Evolutionary conservation across 2,329 filamentous ascomycete species (phyloP).

Genomic region (Alternaria ventricosa): DNA sequence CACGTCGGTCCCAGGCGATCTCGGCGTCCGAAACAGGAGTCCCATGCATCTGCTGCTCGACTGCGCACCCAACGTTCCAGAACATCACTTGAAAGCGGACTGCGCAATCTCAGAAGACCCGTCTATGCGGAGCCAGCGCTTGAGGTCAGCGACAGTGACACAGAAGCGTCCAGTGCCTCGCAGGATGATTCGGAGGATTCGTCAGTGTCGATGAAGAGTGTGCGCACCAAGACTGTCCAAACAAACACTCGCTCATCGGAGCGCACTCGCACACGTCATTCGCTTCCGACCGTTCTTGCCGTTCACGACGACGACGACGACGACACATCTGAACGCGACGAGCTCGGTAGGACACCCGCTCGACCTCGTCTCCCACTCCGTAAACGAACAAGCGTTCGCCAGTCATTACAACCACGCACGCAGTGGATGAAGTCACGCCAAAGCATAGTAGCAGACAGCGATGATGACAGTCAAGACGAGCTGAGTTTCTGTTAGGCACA

Average conservation of each 20-base stretch:
- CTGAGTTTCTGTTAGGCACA: slow-evolving; percentile 37
- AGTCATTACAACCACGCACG: not conserved
- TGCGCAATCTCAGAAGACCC: slow-evolving; percentile 24
- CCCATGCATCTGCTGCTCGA: slow-evolving; percentile 3
- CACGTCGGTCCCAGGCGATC: slow-evolving; percentile 13
- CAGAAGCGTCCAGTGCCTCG: not conserved
- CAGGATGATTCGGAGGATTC: not conserved
- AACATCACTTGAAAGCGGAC: slow-evolving; percentile 17
- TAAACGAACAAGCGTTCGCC: not conserved
- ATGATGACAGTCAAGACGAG: slow-evolving; percentile 42
- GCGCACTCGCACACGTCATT: not conserved
- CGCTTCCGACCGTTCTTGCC: not conserved
- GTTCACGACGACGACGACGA: not conserved
- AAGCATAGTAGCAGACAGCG: slow-evolving; percentile 5
- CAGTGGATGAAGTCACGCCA: slow-evolving; percentile 17
- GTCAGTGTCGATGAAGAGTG: not conserved
- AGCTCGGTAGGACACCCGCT: slow-evolving; percentile 20
- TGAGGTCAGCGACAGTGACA: not conserved
- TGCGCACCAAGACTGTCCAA: not conserved
- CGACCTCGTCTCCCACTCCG: not conserved
- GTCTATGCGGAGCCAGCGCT: slow-evolving; percentile 16
- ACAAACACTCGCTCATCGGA: not conserved
- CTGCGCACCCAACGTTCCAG: slow-evolving; percentile 20
- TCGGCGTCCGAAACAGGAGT: slow-evolving; percentile 4
- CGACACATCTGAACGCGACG: slow-evolving; percentile 13